Percentiles rank a stretch among this genome's conserved stretches.
phyloP scores from a whole-genome alignment of 768 basidiomycete species.

The Boletus vermiculosoides region DNA sequence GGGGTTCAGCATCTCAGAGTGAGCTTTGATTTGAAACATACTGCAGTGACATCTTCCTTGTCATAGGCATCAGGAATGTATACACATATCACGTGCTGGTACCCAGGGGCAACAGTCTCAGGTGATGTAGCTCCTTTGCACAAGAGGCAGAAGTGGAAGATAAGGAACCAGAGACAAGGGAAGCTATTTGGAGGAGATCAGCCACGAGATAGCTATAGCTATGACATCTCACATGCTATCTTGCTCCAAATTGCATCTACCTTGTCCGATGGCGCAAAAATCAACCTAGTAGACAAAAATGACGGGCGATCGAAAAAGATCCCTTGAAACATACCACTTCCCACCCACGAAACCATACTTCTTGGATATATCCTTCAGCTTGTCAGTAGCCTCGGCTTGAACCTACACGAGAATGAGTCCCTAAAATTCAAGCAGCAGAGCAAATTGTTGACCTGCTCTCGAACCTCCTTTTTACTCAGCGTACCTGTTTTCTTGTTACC shows the following conservation, averaged over 20 bases:
- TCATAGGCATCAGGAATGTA: slow-evolving; percentile 74
- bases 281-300: slow-evolving; percentile 48
- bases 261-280: slow-evolving; percentile 60
- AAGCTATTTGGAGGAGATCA: slow-evolving; percentile 40
- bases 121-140: slow-evolving; percentile 67
- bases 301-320: background rate
- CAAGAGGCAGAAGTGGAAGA: slow-evolving; percentile 52
- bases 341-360: slow-evolving; percentile 55
- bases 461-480: slow-evolving; percentile 72
- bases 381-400: slow-evolving; percentile 56
- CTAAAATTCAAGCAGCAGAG: background rate
- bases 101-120: slow-evolving; percentile 41
- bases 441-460: slow-evolving; percentile 53
- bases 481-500: slow-evolving; percentile 70
- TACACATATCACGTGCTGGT: slow-evolving; percentile 68
- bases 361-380: slow-evolving; percentile 58
- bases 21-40: slow-evolving; percentile 20
- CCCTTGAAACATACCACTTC: slow-evolving; percentile 54
- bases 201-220: background rate
- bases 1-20: background rate
- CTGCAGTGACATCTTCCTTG: slow-evolving; percentile 55
- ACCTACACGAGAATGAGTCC: slow-evolving; percentile 37
- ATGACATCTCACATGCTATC: slow-evolving; percentile 51
- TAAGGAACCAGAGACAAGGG: slow-evolving; percentile 62
- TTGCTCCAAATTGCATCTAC: slow-evolving; percentile 62